These are phyloP conservation scores for Yamadazyma dushanensis DNA, from an alignment of 1,139 yeast species.

Conservation along the genomic window DNA sequence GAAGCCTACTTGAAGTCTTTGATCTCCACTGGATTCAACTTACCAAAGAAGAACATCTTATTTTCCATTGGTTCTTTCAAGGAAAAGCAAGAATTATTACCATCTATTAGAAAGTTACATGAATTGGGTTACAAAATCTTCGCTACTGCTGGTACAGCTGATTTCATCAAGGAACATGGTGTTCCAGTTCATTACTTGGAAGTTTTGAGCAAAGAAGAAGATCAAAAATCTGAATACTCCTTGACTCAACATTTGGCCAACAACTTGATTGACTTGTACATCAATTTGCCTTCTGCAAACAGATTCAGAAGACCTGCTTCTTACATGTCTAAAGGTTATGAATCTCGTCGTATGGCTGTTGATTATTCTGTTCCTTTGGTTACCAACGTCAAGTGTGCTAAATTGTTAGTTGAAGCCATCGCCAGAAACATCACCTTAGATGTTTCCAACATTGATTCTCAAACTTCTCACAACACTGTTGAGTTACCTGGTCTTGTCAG, in stretches of 20 bases:
- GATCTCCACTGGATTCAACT: conserved; percentile 90
- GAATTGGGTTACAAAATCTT: conserved; percentile 87
- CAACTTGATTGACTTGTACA: conserved; percentile 92
- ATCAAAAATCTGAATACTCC: conserved; percentile 90
- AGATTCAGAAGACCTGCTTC: conserved; percentile 98
- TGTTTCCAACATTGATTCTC: conserved; percentile 80
- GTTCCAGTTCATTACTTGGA: conserved; percentile 95
- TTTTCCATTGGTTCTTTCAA: conserved; percentile 96
- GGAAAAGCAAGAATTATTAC: conserved; percentile 91
- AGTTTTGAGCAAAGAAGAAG: conserved; percentile 71
- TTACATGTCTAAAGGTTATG: conserved; percentile 96
- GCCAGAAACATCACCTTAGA: conserved; percentile 69
- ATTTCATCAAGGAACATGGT: conserved; percentile 91
- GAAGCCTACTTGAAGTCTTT: conserved; percentile 96
- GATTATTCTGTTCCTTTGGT: conserved; percentile 97
- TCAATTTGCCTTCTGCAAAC: conserved; percentile 95
- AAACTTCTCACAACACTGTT: conserved; percentile 83
- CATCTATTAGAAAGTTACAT: conserved; percentile 77
- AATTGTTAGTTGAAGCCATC: conserved; percentile 89
- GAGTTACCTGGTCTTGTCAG: conserved; percentile 86
- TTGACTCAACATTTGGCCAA: conserved; percentile 95
- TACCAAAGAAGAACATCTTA: conserved; percentile 93
- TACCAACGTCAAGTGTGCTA: conserved; percentile 97
- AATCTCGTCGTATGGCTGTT: conserved; percentile 99
- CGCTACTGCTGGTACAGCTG: conserved; percentile 99